Evolutionary conservation across 1,139 yeast species (phyloP).

Genomic region (Pichia sp.): DNA sequence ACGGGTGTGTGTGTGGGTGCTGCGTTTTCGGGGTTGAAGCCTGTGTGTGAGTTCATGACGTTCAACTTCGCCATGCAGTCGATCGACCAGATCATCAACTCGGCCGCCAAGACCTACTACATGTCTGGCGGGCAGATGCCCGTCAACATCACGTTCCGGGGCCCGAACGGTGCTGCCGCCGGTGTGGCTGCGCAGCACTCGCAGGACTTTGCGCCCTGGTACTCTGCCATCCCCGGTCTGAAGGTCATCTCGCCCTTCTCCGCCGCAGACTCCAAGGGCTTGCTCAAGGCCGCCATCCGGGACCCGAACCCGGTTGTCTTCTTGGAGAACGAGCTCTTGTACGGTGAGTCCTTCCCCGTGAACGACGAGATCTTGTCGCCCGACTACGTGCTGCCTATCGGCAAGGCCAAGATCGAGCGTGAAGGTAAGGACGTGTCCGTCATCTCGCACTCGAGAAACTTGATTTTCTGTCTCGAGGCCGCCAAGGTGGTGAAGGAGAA

Average conservation of each 20-base stretch:
- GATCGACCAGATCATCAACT: slow-evolving; percentile 95
- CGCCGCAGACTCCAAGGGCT: slow-evolving; percentile 94
- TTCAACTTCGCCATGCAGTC: slow-evolving; percentile 99
- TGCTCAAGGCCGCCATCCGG: slow-evolving; percentile 91
- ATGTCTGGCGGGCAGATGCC: slow-evolving; percentile 99
- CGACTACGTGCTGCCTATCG: slow-evolving; percentile 89
- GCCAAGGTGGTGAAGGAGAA: slow-evolving; percentile 82
- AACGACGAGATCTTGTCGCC: slow-evolving; percentile 84
- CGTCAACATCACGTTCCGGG: slow-evolving; percentile 96
- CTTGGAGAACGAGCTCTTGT: slow-evolving; percentile 91
- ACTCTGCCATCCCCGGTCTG: slow-evolving; percentile 96
- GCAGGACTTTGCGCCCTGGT: slow-evolving; percentile 97
- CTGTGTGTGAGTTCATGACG: slow-evolving; percentile 98
- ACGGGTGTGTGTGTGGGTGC: slow-evolving; percentile 98
- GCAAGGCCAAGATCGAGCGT: slow-evolving; percentile 91
- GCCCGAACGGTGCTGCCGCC: slow-evolving; percentile 99
- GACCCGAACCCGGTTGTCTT: slow-evolving; percentile 98
- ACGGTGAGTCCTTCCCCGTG: slow-evolving; percentile 88
- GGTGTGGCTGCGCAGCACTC: slow-evolving; percentile 99
- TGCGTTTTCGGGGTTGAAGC: slow-evolving; percentile 96
- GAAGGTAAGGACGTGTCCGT: slow-evolving; percentile 89
- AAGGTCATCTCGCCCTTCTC: slow-evolving; percentile 95
- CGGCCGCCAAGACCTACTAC: slow-evolving; percentile 97
- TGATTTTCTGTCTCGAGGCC: slow-evolving; percentile 79
- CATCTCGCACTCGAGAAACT: slow-evolving; percentile 89